Conservation (phyloP, 441 rosid genomes). For the Flueggea neowawraea region DNA sequence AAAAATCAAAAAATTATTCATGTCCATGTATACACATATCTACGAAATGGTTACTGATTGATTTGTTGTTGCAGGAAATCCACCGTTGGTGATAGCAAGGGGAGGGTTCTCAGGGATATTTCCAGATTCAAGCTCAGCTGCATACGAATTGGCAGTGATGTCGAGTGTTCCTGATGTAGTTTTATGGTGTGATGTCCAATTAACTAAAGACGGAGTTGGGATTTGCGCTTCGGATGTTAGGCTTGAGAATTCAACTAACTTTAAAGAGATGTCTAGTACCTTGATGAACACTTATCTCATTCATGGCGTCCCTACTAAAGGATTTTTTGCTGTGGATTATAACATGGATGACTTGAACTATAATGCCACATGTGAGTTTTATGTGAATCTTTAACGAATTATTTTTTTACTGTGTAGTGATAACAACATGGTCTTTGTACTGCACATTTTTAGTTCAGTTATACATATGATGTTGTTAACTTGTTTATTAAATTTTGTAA, state of each 20-base stretch:
- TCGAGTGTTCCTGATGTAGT: slow-evolving; percentile 35
- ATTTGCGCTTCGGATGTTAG: slow-evolving; percentile 66
- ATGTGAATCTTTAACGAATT: not conserved
- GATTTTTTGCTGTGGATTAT: slow-evolving; percentile 80
- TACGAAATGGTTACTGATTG: not conserved
- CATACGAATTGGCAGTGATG: slow-evolving; percentile 40
- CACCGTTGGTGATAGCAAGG: slow-evolving; percentile 66
- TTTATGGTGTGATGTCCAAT: slow-evolving; percentile 84
- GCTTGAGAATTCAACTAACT: slow-evolving; percentile 46
- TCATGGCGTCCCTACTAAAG: slow-evolving; percentile 46
- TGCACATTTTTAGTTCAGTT: too few species aligned
- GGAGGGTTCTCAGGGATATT: slow-evolving; percentile 92
- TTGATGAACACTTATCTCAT: slow-evolving; percentile 35
- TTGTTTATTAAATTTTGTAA: not conserved
- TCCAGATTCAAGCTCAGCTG: slow-evolving; percentile 51
- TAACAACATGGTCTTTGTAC: too few species aligned
- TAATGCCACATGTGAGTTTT: slow-evolving; percentile 45
- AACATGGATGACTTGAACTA: slow-evolving; percentile 28
- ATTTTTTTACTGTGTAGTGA: too few species aligned
- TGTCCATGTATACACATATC: too few species aligned
- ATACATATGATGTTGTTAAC: not conserved
- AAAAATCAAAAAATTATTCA: too few species aligned
- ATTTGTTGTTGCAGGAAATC: slow-evolving; percentile 44
- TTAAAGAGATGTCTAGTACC: slow-evolving; percentile 3
- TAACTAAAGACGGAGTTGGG: slow-evolving; percentile 74